Evolutionary conservation across 352 stramenopile genomes (phyloP), one percentile per base, ranked within the genome.

Genomic region (Phytophthora niederhauseri): DNA sequence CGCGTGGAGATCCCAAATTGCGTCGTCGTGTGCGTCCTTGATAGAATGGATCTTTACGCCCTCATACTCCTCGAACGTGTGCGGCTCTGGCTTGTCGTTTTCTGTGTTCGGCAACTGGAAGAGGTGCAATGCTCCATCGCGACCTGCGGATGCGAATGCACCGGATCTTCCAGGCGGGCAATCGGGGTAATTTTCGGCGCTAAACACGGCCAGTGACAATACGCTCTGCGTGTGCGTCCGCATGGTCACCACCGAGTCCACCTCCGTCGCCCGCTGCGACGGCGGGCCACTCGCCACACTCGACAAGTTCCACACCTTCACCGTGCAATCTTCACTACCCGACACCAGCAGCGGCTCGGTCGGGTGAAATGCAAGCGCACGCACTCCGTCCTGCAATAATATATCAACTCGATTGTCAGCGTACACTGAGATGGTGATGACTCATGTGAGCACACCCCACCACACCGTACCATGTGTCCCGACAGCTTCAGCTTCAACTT

Each of bases 401-500:
- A 22, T 17, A 11, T 48, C 15, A 1, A 50, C 53, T 26, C 17
- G 24, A 43, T 17, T 11, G 22, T 67, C 17, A 66, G 36, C 31
- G 45, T 19, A 19, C 31, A 38, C 14, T 22, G n/a, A 73, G 11
- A 43, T 43, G 22, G 59, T 64, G 22, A 62, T 64, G 26, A n/a
- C 20, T 34, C 43, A 61, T 2, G 24, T 51, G 15, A 57, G 14
- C 5, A 71, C 11, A 31, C 15, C 56, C 11, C 45, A 50, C 17
- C 58, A 38, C 17, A 28, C 1, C 75, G 36, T 75, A 94, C 87
- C 80, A 96, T 86, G 72, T 96, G 89, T 15, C 87, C 85, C 3
- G 84, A 90, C 24, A 96, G 71, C 70, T 95, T 95, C 26, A 93
- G 67, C 75, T 96, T 96, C 57, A 94, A 82, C 66, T 96, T 96